A percentile compares a stretch with the other conserved stretches of the same genome.
These are phyloP conservation scores for Cubamyces sp. DNA, from an alignment of 768 basidiomycete species.

Conservation along the genomic window DNA sequence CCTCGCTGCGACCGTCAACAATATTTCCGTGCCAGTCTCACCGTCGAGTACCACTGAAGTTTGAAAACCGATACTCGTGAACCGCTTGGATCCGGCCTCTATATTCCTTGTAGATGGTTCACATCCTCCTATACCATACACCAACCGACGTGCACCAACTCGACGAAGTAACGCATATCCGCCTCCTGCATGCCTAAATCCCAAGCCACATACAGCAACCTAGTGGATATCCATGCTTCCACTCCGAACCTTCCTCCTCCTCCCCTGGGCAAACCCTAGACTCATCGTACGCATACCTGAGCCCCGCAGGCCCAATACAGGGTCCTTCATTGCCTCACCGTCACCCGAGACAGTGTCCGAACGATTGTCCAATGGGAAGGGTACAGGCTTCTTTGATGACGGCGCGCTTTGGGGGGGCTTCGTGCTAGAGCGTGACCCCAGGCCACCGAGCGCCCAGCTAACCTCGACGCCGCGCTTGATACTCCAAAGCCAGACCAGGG, in stretches of 20 bases:
- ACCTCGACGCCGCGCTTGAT: conserved; percentile 80
- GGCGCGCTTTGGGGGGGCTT: neutral
- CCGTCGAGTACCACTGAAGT: too few relatives aligned
- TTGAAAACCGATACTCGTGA: too few relatives aligned
- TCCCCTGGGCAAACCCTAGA: conserved; percentile 20
- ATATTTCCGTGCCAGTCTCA: too few relatives aligned
- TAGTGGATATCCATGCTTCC: conserved; percentile 21
- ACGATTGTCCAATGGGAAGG: conserved; percentile 5
- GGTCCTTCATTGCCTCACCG: neutral
- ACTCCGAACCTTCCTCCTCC: conserved; percentile 20
- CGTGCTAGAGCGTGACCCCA: conserved; percentile 31
- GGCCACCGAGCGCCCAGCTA: conserved; percentile 75
- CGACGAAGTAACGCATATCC: too few relatives aligned
- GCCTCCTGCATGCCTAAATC: too few relatives aligned
- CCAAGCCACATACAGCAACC: neutral
- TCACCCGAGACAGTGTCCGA: neutral
- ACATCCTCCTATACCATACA: too few relatives aligned
- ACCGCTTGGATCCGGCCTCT: too few relatives aligned
- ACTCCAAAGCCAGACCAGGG: conserved; percentile 86
- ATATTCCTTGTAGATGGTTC: too few relatives aligned
- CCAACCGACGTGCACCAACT: too few relatives aligned
- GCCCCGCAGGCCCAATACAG: neutral
- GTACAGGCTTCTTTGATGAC: neutral
- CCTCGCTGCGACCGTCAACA: too few relatives aligned
- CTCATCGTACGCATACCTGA: conserved; percentile 24